Conservation (phyloP, 192 early-diverging fungal species). For the Entomortierella chlamydospora region DNA sequence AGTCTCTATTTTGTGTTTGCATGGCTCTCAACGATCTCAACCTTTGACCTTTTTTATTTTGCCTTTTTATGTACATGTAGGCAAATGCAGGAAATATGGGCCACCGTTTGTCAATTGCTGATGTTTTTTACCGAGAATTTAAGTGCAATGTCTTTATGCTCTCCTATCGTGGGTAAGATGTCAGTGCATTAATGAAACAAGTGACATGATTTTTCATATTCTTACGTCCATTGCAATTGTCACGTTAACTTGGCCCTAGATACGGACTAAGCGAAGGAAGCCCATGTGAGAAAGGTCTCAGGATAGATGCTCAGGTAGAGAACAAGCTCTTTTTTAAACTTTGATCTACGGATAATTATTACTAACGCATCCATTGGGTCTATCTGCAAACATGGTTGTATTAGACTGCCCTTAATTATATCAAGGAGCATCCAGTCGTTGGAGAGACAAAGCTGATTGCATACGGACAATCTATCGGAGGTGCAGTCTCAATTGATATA, state of each 20-base stretch:
- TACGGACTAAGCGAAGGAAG: constrained; percentile 91
- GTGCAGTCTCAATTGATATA: constrained; percentile 93
- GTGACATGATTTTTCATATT: not conserved
- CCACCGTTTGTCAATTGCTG: constrained; percentile 94
- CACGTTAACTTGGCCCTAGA: no score
- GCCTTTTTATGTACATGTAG: constrained; percentile 19
- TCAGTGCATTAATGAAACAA: not conserved
- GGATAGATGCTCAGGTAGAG: constrained; percentile 84
- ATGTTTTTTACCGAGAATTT: constrained; percentile 71
- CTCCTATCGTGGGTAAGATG: constrained; percentile 91
- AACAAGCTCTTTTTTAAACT: not conserved
- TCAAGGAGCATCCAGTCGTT: constrained; percentile 79
- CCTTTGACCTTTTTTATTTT: no score
- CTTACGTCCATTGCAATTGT: not conserved
- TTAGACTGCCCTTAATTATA: constrained; percentile 88
- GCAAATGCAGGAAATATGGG: constrained; percentile 99
- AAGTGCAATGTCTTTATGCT: constrained; percentile 94
- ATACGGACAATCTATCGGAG: constrained; percentile 97
- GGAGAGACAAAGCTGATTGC: constrained; percentile 83
- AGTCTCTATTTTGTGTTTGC: no score
- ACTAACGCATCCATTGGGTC: no score
- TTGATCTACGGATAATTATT: not conserved
- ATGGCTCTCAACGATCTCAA: no score
- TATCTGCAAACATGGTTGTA: not conserved
- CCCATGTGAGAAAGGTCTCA: constrained; percentile 89